Evolutionary conservation across 106 monocot species (phyloP).

Genomic region (Phalaenopsis aphrodite): DNA sequence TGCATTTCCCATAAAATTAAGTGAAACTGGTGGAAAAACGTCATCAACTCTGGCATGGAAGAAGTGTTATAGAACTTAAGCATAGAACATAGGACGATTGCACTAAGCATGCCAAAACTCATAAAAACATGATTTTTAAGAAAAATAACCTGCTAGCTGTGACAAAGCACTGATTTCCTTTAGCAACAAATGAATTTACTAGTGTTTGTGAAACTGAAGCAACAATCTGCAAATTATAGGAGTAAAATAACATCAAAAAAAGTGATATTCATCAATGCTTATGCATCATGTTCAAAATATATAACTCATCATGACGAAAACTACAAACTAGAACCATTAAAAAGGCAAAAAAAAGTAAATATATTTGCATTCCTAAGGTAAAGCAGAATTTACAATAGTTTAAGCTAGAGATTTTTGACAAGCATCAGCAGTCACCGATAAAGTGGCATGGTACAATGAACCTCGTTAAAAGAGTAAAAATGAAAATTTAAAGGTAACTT

Average conservation of each 20-base stretch:
- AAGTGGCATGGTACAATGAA: background rate
- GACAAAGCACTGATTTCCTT: constrained; percentile 71
- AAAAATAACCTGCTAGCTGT: constrained; percentile 53
- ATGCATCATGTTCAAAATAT: background rate
- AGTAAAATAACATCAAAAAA: background rate
- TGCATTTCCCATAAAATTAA: constrained; percentile 70
- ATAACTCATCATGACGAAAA: background rate
- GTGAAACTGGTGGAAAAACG: constrained; percentile 59
- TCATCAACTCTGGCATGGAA: constrained; percentile 46
- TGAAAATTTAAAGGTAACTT: too few species aligned
- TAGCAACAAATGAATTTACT: constrained; percentile 33
- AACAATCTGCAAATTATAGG: constrained; percentile 35
- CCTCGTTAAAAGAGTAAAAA: background rate
- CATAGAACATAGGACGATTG: background rate
- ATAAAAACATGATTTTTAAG: background rate
- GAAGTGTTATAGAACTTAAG: background rate
- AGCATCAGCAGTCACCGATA: background rate
- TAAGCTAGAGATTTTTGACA: background rate
- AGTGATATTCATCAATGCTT: background rate
- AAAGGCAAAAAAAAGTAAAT: background rate
- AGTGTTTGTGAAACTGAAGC: constrained; percentile 34
- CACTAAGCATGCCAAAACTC: background rate
- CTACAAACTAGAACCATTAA: background rate
- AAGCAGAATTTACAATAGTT: background rate
- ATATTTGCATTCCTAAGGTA: background rate